Base-by-base conservation (phyloP, 805 yeast genomes). In the Hanseniaspora meyeri region DNA sequence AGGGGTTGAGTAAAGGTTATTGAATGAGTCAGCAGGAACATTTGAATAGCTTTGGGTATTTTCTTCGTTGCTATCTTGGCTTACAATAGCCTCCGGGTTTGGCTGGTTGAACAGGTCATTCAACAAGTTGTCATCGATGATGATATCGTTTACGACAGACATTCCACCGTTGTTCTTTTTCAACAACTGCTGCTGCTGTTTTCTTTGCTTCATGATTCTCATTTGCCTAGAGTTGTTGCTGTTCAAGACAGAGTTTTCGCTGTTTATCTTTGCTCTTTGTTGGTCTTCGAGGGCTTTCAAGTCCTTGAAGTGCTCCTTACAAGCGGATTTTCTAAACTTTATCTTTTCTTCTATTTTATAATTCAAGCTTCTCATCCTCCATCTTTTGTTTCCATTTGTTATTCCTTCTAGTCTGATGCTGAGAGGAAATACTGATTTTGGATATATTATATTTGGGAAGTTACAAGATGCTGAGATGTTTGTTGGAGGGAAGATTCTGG, bases 401-500 rank as follows among this genome's bases (percentile, higher is more conserved):
- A 86, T 78, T 57, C 88, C 85, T 62, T 88, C 95, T 63, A 93
- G 70, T 61, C 82, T 80, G 64, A 93, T 72, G 65, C 89, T 97
- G 24, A 91, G 75, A 0, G 93, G 85, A 65, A 93, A 87, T 0
- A 83, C 75, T 0, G 96, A 84, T 66, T 86, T 83, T 12, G 97
- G 97, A 67, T 87, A 87, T 36, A 87, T 77, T 16, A 89, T 95
- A 60, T 85, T 85, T 1, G 98, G 98, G 51, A 93, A 72, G 16
- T 83, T 85, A 9, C 95, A 93, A 31, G 85, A 80, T 7, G 96
- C 95, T 2, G 88, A 83, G 39, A 93, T 83, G 45, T 85, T 86
- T 0, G 97, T 91, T 8, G 99, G 97, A 0, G 98, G 98, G 69
- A 93, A 93, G 1, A 93, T 87, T 59, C 99, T 77, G 40, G 88